Percentiles rank a stretch among this genome's conserved stretches.
Evolutionary conservation across 495 filamentous ascomycete genomes (phyloP).

Genomic region (Aspergillus affinis): DNA sequence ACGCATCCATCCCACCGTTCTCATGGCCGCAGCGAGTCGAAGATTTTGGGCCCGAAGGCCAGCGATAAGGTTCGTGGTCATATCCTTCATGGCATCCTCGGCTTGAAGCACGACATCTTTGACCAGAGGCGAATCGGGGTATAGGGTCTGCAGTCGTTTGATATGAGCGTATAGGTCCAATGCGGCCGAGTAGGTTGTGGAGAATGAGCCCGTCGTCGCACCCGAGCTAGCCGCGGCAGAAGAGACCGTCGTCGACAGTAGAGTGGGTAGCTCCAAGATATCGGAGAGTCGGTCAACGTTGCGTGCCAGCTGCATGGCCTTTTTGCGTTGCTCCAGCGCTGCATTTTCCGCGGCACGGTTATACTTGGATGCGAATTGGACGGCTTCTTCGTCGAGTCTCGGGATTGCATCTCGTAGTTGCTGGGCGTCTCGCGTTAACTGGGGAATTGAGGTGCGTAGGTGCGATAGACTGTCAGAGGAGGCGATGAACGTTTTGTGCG

Average conservation of each 20-base stretch:
- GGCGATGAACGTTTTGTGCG: slow-evolving; percentile 81
- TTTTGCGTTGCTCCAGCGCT: slow-evolving; percentile 71
- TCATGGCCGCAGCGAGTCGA: slow-evolving; percentile 87
- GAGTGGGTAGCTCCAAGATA: slow-evolving; percentile 84
- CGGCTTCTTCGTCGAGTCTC: slow-evolving; percentile 72
- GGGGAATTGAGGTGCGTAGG: slow-evolving; percentile 64
- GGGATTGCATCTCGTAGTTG: slow-evolving; percentile 72
- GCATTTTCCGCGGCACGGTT: slow-evolving; percentile 71
- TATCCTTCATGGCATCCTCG: slow-evolving; percentile 83
- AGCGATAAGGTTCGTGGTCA: slow-evolving; percentile 81
- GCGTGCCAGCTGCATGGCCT: slow-evolving; percentile 78
- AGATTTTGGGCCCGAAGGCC: slow-evolving; percentile 73
- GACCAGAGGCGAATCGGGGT: slow-evolving; percentile 75
- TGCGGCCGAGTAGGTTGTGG: slow-evolving; percentile 84
- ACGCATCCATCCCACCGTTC: slow-evolving; percentile 88
- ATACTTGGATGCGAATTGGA: slow-evolving; percentile 81
- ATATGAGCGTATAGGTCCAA: slow-evolving; percentile 95
- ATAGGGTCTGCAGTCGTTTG: slow-evolving; percentile 77
- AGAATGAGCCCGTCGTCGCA: slow-evolving; percentile 44
- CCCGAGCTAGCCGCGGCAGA: slow-evolving; percentile 52
- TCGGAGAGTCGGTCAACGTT: slow-evolving; percentile 91
- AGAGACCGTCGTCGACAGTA: slow-evolving; percentile 75
- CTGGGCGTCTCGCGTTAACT: slow-evolving; percentile 61
- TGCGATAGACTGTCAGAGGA: slow-evolving; percentile 76
- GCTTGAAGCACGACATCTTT: slow-evolving; percentile 72